These are phyloP conservation scores for Mycena epipterygia DNA, from an alignment of 768 basidiomycete genomes.

Conservation along the genomic window DNA sequence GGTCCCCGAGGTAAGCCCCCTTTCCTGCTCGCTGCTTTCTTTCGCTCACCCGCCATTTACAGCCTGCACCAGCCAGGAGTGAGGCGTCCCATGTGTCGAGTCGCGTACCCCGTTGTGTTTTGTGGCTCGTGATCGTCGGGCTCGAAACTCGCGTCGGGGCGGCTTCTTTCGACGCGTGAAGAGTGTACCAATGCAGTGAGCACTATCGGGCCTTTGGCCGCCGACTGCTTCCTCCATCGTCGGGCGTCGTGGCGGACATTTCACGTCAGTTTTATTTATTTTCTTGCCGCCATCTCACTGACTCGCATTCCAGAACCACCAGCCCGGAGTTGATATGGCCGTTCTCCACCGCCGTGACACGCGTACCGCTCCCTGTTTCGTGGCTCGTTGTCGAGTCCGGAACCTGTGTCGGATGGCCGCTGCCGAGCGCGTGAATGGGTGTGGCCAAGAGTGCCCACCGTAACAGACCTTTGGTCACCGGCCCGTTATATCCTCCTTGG, in stretches of 20 bases:
- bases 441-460: too few relatives aligned
- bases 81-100: background rate
- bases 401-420: too few relatives aligned
- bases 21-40: background rate
- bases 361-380: too few relatives aligned
- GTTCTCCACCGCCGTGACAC: too few relatives aligned
- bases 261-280: background rate
- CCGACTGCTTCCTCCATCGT: too few relatives aligned
- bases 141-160: background rate
- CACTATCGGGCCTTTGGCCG: background rate
- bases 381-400: too few relatives aligned
- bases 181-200: background rate
- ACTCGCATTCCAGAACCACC: background rate
- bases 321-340: background rate
- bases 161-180: background rate
- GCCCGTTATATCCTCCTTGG: too few relatives aligned
- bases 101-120: background rate
- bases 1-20: background rate
- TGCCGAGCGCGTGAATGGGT: too few relatives aligned
- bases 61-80: background rate
- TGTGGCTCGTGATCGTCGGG: background rate
- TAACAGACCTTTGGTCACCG: too few relatives aligned
- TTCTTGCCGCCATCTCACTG: background rate
- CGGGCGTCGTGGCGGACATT: background rate
- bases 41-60: background rate